Evolutionary conservation across 1,139 yeast species (phyloP).

Genomic region (Arxiozyma bovina): DNA sequence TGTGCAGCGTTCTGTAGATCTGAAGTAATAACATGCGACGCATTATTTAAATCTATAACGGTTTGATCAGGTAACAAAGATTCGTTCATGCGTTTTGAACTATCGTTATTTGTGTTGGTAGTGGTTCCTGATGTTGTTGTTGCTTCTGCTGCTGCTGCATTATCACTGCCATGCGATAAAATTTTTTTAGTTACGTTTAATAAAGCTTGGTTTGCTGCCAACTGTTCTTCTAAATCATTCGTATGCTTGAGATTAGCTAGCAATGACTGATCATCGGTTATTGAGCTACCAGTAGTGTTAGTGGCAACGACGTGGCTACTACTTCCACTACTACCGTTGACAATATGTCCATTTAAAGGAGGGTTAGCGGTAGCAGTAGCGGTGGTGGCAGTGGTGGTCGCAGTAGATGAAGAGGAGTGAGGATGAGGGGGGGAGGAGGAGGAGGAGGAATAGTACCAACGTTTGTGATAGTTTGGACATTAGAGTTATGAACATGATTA

Average conservation of each 20-base stretch:
- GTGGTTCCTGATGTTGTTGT: background rate
- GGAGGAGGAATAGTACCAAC: too few relatives aligned
- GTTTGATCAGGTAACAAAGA: constrained; percentile 1
- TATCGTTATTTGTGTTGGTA: background rate
- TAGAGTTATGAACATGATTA: too few relatives aligned
- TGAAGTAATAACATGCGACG: background rate
- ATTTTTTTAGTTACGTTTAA: background rate
- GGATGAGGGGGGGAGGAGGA: too few relatives aligned
- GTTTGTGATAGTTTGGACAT: too few relatives aligned
- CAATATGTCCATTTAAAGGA: too few relatives aligned
- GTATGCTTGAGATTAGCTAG: background rate
- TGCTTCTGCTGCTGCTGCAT: background rate
- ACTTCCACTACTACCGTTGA: too few relatives aligned
- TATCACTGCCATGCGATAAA: background rate
- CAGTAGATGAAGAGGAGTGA: background rate
- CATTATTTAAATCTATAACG: background rate
- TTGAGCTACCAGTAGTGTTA: background rate
- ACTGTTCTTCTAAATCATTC: background rate
- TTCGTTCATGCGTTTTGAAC: constrained; percentile 2
- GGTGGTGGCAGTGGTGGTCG: background rate
- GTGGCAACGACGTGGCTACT: background rate
- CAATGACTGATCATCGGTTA: background rate
- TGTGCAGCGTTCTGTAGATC: constrained; percentile 29
- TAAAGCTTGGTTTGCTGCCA: background rate
- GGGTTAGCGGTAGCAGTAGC: background rate